phyloP scores from a whole-genome alignment of 2,329 filamentous ascomycete genomes.

The Botrytis aclada region DNA sequence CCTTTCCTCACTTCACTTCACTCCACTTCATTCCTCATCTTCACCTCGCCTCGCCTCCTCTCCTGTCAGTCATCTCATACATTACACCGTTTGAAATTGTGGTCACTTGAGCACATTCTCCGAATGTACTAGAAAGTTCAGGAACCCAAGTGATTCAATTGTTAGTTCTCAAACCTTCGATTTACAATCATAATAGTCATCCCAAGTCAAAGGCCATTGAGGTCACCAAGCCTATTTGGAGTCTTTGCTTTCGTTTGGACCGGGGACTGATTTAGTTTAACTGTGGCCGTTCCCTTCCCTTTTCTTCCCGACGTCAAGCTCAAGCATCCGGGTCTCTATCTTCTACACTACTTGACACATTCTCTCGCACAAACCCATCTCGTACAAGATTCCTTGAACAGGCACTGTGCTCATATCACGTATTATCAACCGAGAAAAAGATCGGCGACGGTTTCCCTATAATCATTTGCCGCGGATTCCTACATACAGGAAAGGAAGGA shows the following conservation, averaged over 20 bases:
- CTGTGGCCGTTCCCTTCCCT: not conserved
- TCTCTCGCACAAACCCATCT: not conserved
- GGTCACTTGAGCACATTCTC: not conserved
- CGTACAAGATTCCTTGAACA: not conserved
- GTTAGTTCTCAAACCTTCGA: not conserved
- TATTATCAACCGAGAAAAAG: not conserved
- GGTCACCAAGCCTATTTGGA: not conserved
- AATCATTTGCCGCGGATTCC: conserved; percentile 2
- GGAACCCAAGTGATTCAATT: not conserved
- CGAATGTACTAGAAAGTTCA: not conserved
- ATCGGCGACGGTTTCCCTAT: conserved; percentile 2
- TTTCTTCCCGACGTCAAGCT: not conserved
- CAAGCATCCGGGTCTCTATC: not conserved
- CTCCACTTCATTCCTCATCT: not conserved
- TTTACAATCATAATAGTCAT: not conserved
- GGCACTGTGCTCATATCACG: not conserved
- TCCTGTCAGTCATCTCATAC: not conserved
- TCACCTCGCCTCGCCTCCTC: not conserved
- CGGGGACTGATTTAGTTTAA: not conserved
- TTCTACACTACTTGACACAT: not conserved
- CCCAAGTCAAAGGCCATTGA: not conserved
- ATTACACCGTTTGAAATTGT: not conserved
- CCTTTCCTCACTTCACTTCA: not conserved
- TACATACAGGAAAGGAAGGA: conserved; percentile 6
- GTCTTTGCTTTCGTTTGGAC: not conserved